A percentile compares a stretch with the other conserved stretches of the same genome.
Evolutionary conservation across 2,329 filamentous ascomycete genomes (phyloP).

Genomic region (Colletotrichum higginsianum): DNA sequence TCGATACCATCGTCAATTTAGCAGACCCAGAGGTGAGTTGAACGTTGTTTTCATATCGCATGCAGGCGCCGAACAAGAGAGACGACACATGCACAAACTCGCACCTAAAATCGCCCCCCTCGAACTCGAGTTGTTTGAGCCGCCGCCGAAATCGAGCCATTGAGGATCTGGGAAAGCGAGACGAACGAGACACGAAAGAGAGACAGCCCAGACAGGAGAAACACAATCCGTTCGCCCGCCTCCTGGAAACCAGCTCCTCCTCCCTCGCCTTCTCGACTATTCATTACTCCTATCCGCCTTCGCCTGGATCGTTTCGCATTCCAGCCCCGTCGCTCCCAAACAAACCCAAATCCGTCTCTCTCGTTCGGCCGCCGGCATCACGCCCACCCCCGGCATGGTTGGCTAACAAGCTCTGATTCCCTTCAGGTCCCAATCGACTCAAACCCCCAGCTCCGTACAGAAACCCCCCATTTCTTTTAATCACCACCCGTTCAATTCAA

Average conservation of each 20-base stretch:
- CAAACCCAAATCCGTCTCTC: constrained; percentile 24
- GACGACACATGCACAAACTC: constrained; percentile 3
- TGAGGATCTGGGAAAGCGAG: constrained; percentile 25
- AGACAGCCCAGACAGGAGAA: constrained; percentile 26
- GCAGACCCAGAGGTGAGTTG: constrained; percentile 31
- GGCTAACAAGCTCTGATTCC: constrained; percentile 27
- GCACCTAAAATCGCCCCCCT: constrained; percentile 2
- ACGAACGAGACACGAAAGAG: constrained; percentile 34
- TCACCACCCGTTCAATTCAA: constrained; percentile 28
- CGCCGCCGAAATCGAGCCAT: constrained; percentile 29
- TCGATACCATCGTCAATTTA: constrained; percentile 20
- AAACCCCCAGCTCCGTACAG: constrained; percentile 15
- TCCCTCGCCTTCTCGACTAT: constrained; percentile 29
- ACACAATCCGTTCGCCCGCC: not conserved
- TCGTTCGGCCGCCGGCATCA: constrained; percentile 22
- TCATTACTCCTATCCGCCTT: constrained; percentile 16
- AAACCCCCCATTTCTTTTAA: constrained; percentile 33
- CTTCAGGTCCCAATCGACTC: constrained; percentile 25
- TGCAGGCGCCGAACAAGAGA: constrained; percentile 14
- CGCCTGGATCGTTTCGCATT: constrained; percentile 32
- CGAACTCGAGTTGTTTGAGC: constrained; percentile 14
- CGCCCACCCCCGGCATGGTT: constrained; percentile 28
- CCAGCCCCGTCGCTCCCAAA: constrained; percentile 36
- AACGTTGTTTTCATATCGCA: not conserved
- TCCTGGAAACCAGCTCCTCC: constrained; percentile 7